Evolutionary conservation across 108 stramenopile species (phyloP), one percentile per base, ranked within the genome.

Genomic region (Licmophora abbreviata): DNA sequence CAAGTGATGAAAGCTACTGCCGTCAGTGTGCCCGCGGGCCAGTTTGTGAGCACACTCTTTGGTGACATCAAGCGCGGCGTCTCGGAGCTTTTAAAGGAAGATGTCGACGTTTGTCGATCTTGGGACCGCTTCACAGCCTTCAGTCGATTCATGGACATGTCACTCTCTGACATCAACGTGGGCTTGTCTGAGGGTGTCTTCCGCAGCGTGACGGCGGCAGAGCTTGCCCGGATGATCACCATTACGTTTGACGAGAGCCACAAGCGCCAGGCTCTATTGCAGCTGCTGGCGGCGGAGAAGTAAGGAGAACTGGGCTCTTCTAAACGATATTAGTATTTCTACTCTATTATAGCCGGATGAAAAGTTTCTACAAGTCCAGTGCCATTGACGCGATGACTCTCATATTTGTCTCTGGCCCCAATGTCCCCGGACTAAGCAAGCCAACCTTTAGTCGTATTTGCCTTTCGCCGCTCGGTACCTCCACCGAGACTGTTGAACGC

Each of bases 171-270:
- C 41, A 71, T 90, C 4, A 44, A 79, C 38, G 55, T 51, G 4
- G 64, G 67, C 14, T 47, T 90, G 4, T 59, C 74, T 21, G 67
- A 69, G 29, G 88, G 88, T 17, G 66, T 74, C 0, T 90, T 90
- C 64, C 49, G 58, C 41, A 52, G 65, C 29, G 53, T 90, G 1
- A 77, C 74, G n/a, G 81, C 68, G 15, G 68, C 56, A 40, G 83
- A 85, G 48, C 54, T 90, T 8, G 50, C 78, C 2, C 58, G 63
- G 23, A 63, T 85, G 43, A 46, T 90, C 22, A 25, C 41, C 18
- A 81, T 83, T n/a, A 44, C 63, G 15, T 83, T 71, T 29, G 69
- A 68, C 23, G 70, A 71, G 12, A 68, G 69, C 35, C 50, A 46
- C 4, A 71, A 59, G 35, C 60, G 74, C 5, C 34, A 44, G 33